Base-by-base conservation (phyloP, 1,284 basidiomycete genomes). In the Sporisorium exsertum region DNA sequence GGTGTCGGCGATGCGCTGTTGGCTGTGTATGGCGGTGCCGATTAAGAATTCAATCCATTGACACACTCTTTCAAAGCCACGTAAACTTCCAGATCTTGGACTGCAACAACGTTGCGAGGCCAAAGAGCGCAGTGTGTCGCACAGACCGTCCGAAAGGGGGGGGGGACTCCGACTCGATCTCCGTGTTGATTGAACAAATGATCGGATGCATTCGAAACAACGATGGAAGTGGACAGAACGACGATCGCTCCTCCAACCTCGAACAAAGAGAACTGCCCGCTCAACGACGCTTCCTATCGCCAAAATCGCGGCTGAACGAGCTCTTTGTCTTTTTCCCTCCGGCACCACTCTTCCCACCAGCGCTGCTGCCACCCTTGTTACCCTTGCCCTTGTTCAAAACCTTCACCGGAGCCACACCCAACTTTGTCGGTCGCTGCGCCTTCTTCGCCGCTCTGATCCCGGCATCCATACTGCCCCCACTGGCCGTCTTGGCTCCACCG, bases 1-100 rank as follows among this genome's bases (percentile, higher is more conserved):
- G 94, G 93, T 63, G 94, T 95, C 56, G 94, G 92, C 84, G 93
- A 94, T 86, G 94, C 94, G 84, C 88, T 95, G 64, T 92, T 95
- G 72, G 92, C 92, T 72, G 94, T 95, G 90, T 95, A 94, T 59
- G 83, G 83, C 35, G 83, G 82, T 45, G 65, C 78, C 0, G 79
- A 81, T 58, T 81, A 62, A 35, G 13, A 24, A 24, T n/a, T n/a
- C n/a, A n/a, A 32, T 32, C 29, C 29, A 6, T 18, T 3, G 18
- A n/a, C n/a, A n/a, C n/a, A n/a, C n/a, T n/a, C n/a, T n/a, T n/a
- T n/a, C n/a, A n/a, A n/a, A n/a, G n/a, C n/a, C n/a, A n/a, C n/a
- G n/a, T n/a, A n/a, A n/a, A n/a, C n/a, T n/a, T n/a, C n/a, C n/a
- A n/a, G n/a, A n/a, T n/a, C n/a, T n/a, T n/a, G n/a, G n/a, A n/a